phyloP scores from a whole-genome alignment of 148 eudicot species.

The Salicornia ramosissima region DNA sequence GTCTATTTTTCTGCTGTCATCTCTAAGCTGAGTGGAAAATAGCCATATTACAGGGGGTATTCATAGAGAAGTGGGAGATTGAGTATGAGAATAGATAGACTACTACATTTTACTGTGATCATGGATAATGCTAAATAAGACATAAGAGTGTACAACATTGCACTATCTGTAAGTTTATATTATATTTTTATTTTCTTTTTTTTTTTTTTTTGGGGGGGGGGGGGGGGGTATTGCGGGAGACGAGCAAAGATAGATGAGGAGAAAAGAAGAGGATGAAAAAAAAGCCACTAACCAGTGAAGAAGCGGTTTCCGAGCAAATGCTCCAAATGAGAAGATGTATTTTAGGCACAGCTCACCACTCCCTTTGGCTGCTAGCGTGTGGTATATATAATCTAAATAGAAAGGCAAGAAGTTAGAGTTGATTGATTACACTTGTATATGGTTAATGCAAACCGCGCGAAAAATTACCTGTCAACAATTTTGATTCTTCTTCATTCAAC shows the following conservation, averaged over 20 bases:
- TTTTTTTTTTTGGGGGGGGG: background rate
- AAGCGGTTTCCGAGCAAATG: constrained; percentile 81
- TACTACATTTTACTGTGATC: background rate
- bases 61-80: background rate
- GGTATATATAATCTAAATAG: constrained; percentile 80
- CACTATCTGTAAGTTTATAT: too few species aligned
- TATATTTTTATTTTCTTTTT: background rate
- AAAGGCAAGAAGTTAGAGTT: constrained; percentile 8
- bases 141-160: background rate
- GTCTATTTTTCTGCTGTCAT: background rate
- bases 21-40: background rate
- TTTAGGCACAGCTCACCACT: constrained; percentile 97
- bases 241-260: too few species aligned
- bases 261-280: background rate
- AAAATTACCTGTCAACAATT: constrained; percentile 56
- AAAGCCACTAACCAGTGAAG: constrained; percentile 47
- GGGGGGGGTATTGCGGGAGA: background rate
- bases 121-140: too few species aligned
- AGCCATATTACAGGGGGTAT: background rate
- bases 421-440: background rate
- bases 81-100: background rate
- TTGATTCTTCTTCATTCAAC: constrained; percentile 65
- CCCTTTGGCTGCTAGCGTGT: constrained; percentile 87
- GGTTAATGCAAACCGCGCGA: constrained; percentile 5
- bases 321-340: constrained; percentile 89